phyloP scores from a whole-genome alignment of 1,139 yeast species.

The Schizosaccharomyces versatilis region DNA sequence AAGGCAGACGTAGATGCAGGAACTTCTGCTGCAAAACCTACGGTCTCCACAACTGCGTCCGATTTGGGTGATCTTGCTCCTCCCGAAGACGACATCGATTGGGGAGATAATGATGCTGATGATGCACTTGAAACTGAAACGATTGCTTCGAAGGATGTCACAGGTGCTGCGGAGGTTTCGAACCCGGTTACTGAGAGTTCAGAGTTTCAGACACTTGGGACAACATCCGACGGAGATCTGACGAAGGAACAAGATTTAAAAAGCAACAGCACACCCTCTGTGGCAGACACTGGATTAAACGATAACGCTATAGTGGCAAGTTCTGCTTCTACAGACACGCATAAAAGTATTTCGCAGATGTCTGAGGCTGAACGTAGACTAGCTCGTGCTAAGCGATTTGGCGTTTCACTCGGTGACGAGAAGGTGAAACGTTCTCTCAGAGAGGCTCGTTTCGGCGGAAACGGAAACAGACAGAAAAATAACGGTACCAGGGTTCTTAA shows the following conservation, averaged over 20 bases:
- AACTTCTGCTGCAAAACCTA: neutral
- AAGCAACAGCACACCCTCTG: conserved; percentile 1
- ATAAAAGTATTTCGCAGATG: conserved; percentile 5
- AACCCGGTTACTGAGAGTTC: neutral
- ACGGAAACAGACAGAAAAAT: neutral
- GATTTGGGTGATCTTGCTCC: conserved; percentile 7
- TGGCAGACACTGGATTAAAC: conserved; percentile 4
- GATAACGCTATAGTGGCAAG: neutral
- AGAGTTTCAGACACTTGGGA: neutral
- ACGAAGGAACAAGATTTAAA: neutral
- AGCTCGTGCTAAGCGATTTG: conserved; percentile 1
- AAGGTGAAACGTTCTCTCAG: neutral
- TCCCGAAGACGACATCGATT: conserved; percentile 7
- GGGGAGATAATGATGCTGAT: conserved; percentile 5
- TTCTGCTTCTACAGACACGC: neutral
- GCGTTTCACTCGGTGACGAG: neutral
- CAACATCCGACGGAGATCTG: neutral
- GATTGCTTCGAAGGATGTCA: neutral
- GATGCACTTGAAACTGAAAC: conserved; percentile 2
- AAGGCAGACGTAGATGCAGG: neutral
- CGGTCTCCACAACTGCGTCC: neutral
- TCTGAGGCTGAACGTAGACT: neutral
- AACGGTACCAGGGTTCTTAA: no score
- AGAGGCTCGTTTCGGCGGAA: neutral
- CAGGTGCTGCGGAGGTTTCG: neutral